Conservation (phyloP, 2,329 filamentous ascomycete genomes). For the Claviceps purpurea region DNA sequence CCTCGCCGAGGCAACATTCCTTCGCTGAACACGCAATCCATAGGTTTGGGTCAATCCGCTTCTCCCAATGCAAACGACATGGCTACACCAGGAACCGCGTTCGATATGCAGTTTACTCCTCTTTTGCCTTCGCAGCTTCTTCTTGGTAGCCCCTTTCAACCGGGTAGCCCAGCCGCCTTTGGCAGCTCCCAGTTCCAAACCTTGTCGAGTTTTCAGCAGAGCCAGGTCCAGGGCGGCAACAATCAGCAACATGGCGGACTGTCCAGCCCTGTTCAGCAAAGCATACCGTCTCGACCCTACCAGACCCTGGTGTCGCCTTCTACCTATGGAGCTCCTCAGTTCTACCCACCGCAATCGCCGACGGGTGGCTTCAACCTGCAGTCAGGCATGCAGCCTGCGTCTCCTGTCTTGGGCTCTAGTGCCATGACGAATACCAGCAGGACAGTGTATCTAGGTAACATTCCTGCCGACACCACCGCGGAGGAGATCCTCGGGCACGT, state of each 20-base stretch:
- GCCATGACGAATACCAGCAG: slow-evolving; percentile 83
- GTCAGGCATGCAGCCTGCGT: slow-evolving; percentile 48
- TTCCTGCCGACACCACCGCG: slow-evolving; percentile 90
- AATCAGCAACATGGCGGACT: slow-evolving; percentile 46
- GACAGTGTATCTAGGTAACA: slow-evolving; percentile 95
- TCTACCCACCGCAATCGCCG: slow-evolving; percentile 80
- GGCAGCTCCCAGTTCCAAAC: slow-evolving; percentile 84
- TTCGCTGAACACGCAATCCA: slow-evolving; percentile 75
- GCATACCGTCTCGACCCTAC: slow-evolving; percentile 71
- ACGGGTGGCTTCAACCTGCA: slow-evolving; percentile 56
- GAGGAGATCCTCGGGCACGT: slow-evolving; percentile 96
- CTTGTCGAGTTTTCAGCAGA: slow-evolving; percentile 60
- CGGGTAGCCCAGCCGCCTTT: slow-evolving; percentile 81
- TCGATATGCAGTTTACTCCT: slow-evolving; percentile 98
- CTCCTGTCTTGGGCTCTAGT: slow-evolving; percentile 65
- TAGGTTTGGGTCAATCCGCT: slow-evolving; percentile 28
- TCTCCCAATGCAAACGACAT: slow-evolving; percentile 54
- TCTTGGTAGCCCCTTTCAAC: slow-evolving; percentile 91
- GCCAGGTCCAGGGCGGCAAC: slow-evolving; percentile 30
- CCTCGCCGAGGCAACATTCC: slow-evolving; percentile 76
- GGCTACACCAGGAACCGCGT: slow-evolving; percentile 74
- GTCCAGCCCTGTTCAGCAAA: slow-evolving; percentile 62
- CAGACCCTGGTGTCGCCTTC: slow-evolving; percentile 78
- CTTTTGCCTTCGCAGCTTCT: slow-evolving; percentile 88
- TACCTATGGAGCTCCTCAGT: slow-evolving; percentile 66